phyloP scores from a whole-genome alignment of 805 yeast genomes.

The Ogataea chonburiensis region DNA sequence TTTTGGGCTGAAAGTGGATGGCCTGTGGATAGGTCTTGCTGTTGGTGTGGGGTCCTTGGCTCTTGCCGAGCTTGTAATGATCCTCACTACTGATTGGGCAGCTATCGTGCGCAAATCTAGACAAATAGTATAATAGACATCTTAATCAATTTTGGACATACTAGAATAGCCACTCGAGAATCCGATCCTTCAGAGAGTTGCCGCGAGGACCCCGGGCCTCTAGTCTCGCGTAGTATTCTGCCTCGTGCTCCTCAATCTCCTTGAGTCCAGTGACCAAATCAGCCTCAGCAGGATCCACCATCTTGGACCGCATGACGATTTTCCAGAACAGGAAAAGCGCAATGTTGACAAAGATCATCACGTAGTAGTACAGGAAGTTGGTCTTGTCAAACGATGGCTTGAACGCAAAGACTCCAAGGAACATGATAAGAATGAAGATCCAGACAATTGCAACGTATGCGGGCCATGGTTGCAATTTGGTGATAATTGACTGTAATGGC shows the following conservation, averaged over 20 bases:
- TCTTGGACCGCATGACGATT: constrained; percentile 38
- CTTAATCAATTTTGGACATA: neutral
- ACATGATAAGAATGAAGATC: constrained; percentile 37
- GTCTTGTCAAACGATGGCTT: constrained; percentile 38
- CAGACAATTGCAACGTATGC: constrained; percentile 29
- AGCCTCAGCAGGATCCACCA: constrained; percentile 44
- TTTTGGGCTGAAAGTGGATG: constrained; percentile 39
- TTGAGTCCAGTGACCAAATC: constrained; percentile 45
- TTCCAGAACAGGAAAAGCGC: constrained; percentile 38
- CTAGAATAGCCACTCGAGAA: neutral
- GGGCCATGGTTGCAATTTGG: constrained; percentile 39
- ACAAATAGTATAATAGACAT: constrained; percentile 1
- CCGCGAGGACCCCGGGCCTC: neutral
- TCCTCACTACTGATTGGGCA: constrained; percentile 1
- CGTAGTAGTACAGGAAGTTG: constrained; percentile 44
- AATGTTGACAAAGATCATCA: constrained; percentile 42
- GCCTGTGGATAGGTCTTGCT: constrained; percentile 41
- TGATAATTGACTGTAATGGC: constrained; percentile 51
- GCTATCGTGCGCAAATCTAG: neutral
- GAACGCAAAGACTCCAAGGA: constrained; percentile 42
- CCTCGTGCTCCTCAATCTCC: constrained; percentile 51
- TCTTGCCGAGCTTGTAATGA: constrained; percentile 1
- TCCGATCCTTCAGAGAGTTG: neutral
- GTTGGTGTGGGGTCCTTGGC: constrained; percentile 2
- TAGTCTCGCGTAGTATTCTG: constrained; percentile 23